phyloP scores from a whole-genome alignment of 768 basidiomycete genomes.

The Dendrothele bispora region DNA sequence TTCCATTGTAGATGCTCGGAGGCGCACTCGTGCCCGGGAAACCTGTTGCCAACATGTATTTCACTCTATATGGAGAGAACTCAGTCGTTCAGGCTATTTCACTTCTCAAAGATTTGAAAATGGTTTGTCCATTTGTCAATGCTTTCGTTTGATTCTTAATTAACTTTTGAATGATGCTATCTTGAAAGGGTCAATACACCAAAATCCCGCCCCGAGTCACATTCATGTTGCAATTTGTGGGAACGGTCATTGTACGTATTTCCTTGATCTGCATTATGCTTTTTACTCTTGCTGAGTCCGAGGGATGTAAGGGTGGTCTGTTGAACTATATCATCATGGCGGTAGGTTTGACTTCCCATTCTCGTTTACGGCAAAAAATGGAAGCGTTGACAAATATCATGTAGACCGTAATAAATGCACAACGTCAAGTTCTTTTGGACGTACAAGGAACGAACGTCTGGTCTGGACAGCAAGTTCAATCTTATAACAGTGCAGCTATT shows the following conservation, averaged over 20 bases:
- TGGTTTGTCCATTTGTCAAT: conserved; percentile 24
- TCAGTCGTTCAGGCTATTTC: conserved; percentile 27
- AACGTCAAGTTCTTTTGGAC: conserved; percentile 39
- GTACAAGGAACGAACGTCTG: conserved; percentile 54
- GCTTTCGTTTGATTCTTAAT: neutral
- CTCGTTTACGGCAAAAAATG: neutral
- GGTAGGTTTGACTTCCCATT: conserved; percentile 30
- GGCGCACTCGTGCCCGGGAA: conserved; percentile 45
- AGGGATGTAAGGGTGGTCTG: conserved; percentile 38
- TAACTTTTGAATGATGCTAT: neutral
- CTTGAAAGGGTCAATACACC: conserved; percentile 34
- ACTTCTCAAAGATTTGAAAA: conserved; percentile 30
- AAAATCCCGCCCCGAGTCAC: conserved; percentile 63
- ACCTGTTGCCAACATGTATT: conserved; percentile 39
- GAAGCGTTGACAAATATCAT: neutral
- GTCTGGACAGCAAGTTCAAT: conserved; percentile 54
- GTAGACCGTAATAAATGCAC: conserved; percentile 25
- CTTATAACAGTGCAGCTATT: conserved; percentile 51
- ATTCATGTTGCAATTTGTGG: conserved; percentile 52
- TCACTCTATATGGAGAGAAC: conserved; percentile 33
- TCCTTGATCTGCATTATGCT: neutral
- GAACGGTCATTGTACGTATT: conserved; percentile 47
- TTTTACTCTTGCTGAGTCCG: neutral
- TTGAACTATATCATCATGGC: conserved; percentile 54
- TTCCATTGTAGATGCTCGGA: conserved; percentile 39